Conservation (phyloP, 1,139 yeast species). For the Kodamaea arcana region DNA sequence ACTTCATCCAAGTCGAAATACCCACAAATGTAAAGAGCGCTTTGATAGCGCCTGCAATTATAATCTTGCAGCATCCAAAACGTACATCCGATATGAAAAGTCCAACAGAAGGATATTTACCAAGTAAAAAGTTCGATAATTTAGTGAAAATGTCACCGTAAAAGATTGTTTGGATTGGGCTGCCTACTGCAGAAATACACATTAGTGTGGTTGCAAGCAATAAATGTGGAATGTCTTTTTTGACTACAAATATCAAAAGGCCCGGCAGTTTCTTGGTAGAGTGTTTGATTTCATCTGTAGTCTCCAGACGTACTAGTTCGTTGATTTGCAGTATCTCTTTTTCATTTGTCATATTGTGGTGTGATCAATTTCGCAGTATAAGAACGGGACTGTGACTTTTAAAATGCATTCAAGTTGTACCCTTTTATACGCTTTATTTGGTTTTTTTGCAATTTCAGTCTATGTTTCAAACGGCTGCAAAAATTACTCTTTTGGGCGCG, state of each 20-base stretch:
- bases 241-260: conserved; percentile 25
- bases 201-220: conserved; percentile 22
- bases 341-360: no score
- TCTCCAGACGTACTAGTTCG: background rate
- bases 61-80: conserved; percentile 48
- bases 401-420: no score
- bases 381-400: no score
- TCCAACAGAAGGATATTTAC: conserved; percentile 20
- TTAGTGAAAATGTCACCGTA: conserved; percentile 62
- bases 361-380: no score
- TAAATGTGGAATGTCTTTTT: conserved; percentile 21
- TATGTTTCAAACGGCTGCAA: conserved; percentile 1
- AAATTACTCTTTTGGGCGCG: conserved; percentile 9
- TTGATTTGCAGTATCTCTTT: no score
- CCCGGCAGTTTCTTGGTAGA: background rate
- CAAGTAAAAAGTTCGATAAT: conserved; percentile 36
- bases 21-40: conserved; percentile 53
- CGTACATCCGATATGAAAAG: conserved; percentile 44
- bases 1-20: conserved; percentile 57
- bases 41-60: conserved; percentile 54
- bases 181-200: conserved; percentile 44
- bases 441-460: background rate
- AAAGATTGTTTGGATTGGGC: conserved; percentile 62
- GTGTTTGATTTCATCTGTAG: background rate
- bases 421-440: no score